Evolutionary conservation across 768 basidiomycete genomes (phyloP).

Genomic region (Omphalotus guepiniiformis): DNA sequence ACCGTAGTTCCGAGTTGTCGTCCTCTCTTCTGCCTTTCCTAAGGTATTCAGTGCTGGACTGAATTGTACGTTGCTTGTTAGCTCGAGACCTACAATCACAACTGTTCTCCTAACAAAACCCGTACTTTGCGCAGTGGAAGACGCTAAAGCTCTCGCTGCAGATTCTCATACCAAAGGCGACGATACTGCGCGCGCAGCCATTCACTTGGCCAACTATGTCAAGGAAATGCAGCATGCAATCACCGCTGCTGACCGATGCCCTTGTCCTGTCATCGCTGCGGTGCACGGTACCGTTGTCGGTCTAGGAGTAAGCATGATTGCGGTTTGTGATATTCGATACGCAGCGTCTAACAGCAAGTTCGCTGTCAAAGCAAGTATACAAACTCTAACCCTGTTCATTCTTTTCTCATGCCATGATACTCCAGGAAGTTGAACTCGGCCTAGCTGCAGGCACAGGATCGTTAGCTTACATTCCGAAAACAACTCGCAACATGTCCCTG

Average conservation of each 20-base stretch:
- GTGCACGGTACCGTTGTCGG: conserved; percentile 79
- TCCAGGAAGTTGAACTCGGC: conserved; percentile 81
- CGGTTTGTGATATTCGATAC: conserved; percentile 74
- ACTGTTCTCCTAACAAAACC: too few relatives aligned
- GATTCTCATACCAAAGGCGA: conserved; percentile 17
- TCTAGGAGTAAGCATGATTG: conserved; percentile 72
- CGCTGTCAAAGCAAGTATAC: conserved; percentile 59
- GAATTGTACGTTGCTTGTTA: conserved; percentile 52
- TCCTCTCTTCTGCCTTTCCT: conserved; percentile 65
- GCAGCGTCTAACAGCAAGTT: conserved; percentile 61
- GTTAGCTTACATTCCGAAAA: conserved; percentile 75
- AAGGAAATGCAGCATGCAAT: conserved; percentile 68
- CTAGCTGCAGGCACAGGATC: conserved; percentile 88
- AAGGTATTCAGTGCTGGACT: conserved; percentile 83
- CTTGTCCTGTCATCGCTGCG: conserved; percentile 81
- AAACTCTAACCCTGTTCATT: too few relatives aligned
- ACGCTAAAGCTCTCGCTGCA: too few relatives aligned
- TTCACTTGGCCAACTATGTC: conserved; percentile 44
- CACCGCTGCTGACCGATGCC: conserved; percentile 58
- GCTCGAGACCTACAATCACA: not conserved
- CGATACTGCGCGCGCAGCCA: conserved; percentile 53
- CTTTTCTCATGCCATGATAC: not conserved
- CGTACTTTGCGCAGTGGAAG: conserved; percentile 28
- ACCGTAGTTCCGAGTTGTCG: too few relatives aligned
- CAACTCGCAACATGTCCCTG: conserved; percentile 69